Percentiles rank a stretch among this genome's conserved stretches.
These are phyloP conservation scores for Groenewaldozyma salmanticensis DNA, from an alignment of 805 yeast species.

Conservation along the genomic window DNA sequence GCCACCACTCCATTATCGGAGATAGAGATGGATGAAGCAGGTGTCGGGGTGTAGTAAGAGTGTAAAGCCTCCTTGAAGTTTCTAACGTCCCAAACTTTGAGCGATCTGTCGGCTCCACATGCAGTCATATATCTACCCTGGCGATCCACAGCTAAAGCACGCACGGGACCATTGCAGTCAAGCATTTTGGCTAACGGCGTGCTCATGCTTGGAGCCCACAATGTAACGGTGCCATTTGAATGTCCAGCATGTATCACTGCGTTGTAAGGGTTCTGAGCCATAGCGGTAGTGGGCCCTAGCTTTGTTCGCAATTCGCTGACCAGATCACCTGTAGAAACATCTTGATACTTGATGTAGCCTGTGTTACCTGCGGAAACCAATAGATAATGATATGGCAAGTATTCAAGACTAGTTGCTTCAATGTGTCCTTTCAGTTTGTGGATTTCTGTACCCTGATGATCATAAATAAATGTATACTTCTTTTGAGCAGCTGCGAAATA, in stretches of 20 bases:
- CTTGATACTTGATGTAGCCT: conserved; percentile 86
- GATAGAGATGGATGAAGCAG: conserved; percentile 67
- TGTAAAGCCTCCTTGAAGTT: conserved; percentile 59
- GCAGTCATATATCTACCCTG: conserved; percentile 92
- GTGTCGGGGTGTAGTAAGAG: conserved; percentile 63
- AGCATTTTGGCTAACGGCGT: conserved; percentile 78
- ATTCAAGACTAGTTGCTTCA: conserved; percentile 74
- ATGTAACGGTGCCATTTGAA: conserved; percentile 79
- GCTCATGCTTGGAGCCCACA: conserved; percentile 88
- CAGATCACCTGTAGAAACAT: conserved; percentile 83
- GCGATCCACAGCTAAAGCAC: conserved; percentile 78
- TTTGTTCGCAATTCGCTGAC: conserved; percentile 80
- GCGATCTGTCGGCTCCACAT: conserved; percentile 72
- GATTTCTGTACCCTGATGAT: conserved; percentile 80
- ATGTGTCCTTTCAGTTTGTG: conserved; percentile 87
- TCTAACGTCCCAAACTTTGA: conserved; percentile 92
- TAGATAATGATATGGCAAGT: conserved; percentile 85
- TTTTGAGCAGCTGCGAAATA: conserved; percentile 96
- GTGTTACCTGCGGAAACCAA: conserved; percentile 83
- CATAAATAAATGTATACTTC: conserved; percentile 86
- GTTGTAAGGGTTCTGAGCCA: conserved; percentile 91
- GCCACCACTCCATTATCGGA: conserved; percentile 83
- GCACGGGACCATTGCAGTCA: conserved; percentile 69
- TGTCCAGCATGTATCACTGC: conserved; percentile 93
- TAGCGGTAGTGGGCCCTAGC: conserved; percentile 79